Conservation (phyloP, 805 yeast species). For the Candida dajiaensis region DNA sequence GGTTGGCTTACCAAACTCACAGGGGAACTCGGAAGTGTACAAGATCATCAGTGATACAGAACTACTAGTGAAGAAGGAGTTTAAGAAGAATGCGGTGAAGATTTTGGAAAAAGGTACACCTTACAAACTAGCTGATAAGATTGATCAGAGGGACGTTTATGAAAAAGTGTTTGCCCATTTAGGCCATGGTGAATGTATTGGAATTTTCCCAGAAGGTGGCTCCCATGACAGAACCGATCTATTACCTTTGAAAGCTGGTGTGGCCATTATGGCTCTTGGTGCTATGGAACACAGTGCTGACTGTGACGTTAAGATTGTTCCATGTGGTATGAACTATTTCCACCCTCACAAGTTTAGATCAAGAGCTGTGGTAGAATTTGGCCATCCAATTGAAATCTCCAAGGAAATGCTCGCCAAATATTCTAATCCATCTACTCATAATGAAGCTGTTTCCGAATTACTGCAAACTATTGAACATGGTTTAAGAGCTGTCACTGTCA, state of each 20-base stretch:
- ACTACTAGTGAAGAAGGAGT: conserved; percentile 61
- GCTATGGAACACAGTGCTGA: conserved; percentile 76
- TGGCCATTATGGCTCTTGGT: conserved; percentile 96
- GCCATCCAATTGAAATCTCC: conserved; percentile 72
- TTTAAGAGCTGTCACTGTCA: conserved; percentile 83
- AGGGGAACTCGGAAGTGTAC: conserved; percentile 70
- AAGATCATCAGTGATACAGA: conserved; percentile 70
- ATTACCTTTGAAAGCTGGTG: conserved; percentile 93
- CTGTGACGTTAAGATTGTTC: conserved; percentile 80
- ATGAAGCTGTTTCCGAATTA: conserved; percentile 70
- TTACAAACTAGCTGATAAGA: conserved; percentile 72
- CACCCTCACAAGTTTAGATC: conserved; percentile 94
- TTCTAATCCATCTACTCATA: conserved; percentile 48
- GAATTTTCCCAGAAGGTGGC: conserved; percentile 98
- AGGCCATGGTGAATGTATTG: conserved; percentile 73
- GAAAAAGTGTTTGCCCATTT: conserved; percentile 80
- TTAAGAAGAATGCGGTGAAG: conserved; percentile 43
- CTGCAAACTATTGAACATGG: conserved; percentile 71
- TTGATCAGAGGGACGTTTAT: conserved; percentile 83
- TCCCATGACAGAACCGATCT: conserved; percentile 92
- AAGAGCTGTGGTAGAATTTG: conserved; percentile 93
- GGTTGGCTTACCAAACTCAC: conserved; percentile 67
- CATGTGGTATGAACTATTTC: conserved; percentile 97
- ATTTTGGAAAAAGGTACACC: conserved; percentile 45
- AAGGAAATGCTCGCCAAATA: conserved; percentile 60